Evolutionary conservation across 2,329 filamentous ascomycete species (phyloP).

Genomic region (Botrytis pseudocinerea): DNA sequence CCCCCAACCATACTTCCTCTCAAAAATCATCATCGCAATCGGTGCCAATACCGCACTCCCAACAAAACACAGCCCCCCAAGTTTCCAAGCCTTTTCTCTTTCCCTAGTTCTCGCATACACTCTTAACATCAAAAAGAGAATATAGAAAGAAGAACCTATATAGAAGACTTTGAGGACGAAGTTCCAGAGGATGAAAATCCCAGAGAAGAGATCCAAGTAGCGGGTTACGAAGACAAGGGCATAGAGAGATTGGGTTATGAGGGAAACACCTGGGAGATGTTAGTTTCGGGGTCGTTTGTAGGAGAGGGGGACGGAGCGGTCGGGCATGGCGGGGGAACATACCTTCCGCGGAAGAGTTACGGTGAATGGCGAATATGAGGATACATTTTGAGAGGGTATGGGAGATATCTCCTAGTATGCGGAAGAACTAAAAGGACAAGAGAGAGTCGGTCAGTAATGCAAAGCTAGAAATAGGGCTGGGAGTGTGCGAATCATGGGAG

Average conservation of each 20-base stretch:
- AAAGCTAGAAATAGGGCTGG: neutral
- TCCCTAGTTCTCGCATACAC: slow-evolving; percentile 86
- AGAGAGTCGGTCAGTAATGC: neutral
- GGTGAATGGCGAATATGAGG: slow-evolving; percentile 86
- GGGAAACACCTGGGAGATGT: slow-evolving; percentile 58
- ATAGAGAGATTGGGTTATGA: slow-evolving; percentile 89
- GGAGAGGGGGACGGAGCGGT: neutral
- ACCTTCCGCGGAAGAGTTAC: slow-evolving; percentile 84
- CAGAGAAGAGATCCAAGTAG: slow-evolving; percentile 77
- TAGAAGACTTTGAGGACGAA: slow-evolving; percentile 88
- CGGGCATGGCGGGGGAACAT: neutral
- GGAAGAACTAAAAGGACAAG: slow-evolving; percentile 53
- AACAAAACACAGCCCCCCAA: slow-evolving; percentile 69
- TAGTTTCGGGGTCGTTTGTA: neutral
- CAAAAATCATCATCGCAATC: slow-evolving; percentile 70
- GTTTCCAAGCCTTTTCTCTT: slow-evolving; percentile 89
- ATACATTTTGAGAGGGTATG: slow-evolving; percentile 87
- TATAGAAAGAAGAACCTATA: slow-evolving; percentile 79
- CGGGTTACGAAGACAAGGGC: slow-evolving; percentile 80
- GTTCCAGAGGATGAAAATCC: slow-evolving; percentile 62
- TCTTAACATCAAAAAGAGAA: slow-evolving; percentile 83
- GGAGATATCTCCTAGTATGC: slow-evolving; percentile 78
- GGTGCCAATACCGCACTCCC: slow-evolving; percentile 69
- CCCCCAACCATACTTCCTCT: slow-evolving; percentile 48
- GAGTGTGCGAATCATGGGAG: neutral